These are phyloP conservation scores for Atkinsonella hypoxylon DNA, from an alignment of 2,329 filamentous ascomycete species.

Conservation along the genomic window DNA sequence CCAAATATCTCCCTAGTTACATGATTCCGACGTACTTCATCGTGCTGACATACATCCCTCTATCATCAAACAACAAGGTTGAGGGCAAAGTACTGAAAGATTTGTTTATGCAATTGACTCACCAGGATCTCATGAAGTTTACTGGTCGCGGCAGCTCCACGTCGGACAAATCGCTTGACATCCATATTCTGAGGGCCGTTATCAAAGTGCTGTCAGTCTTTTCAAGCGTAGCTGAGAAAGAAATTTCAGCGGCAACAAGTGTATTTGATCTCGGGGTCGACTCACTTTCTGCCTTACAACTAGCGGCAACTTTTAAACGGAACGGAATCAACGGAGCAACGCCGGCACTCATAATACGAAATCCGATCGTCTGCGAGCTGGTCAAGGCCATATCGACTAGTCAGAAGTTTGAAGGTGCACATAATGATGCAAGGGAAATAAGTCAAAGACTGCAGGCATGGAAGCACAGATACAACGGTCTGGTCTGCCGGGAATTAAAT, in stretches of 20 bases:
- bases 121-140: slow-evolving; percentile 49
- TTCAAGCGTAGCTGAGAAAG: slow-evolving; percentile 27
- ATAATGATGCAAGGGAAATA: slow-evolving; percentile 29
- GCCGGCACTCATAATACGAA: slow-evolving; percentile 55
- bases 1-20: slow-evolving; percentile 60
- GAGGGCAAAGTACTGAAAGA: slow-evolving; percentile 58
- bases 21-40: slow-evolving; percentile 87
- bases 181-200: slow-evolving; percentile 34
- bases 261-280: slow-evolving; percentile 82
- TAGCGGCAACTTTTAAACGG: slow-evolving; percentile 52
- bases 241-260: slow-evolving; percentile 45
- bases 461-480: slow-evolving; percentile 45
- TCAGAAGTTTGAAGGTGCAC: neutral
- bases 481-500: slow-evolving; percentile 39
- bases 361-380: slow-evolving; percentile 39
- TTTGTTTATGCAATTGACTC: slow-evolving; percentile 50
- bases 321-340: slow-evolving; percentile 48
- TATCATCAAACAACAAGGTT: slow-evolving; percentile 84
- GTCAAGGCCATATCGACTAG: slow-evolving; percentile 21
- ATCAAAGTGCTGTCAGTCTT: slow-evolving; percentile 42
- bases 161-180: slow-evolving; percentile 18
- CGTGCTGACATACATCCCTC: slow-evolving; percentile 56
- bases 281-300: slow-evolving; percentile 68
- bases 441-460: slow-evolving; percentile 52
- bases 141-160: slow-evolving; percentile 19